Conservation (phyloP, 2,329 filamentous ascomycete genomes). For the Aspergillus brasiliensis region DNA sequence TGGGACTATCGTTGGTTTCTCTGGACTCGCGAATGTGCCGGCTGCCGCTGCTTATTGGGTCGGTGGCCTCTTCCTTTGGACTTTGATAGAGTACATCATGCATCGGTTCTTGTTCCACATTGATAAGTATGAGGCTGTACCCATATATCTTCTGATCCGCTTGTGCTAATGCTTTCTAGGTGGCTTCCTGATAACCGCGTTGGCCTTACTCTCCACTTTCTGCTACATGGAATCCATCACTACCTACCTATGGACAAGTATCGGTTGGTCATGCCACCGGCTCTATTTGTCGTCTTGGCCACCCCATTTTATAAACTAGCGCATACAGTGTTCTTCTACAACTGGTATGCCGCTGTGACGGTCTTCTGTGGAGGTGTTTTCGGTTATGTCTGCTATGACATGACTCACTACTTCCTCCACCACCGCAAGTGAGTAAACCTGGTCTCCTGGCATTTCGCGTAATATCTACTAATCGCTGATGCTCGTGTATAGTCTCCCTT, state of each 20-base stretch:
- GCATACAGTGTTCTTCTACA: constrained; percentile 76
- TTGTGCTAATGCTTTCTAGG: constrained; percentile 49
- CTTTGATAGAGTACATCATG: constrained; percentile 82
- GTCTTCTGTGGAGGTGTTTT: constrained; percentile 90
- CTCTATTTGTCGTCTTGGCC: constrained; percentile 80
- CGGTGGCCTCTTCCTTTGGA: constrained; percentile 78
- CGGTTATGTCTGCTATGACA: constrained; percentile 92
- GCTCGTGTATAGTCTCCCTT: constrained; percentile 62
- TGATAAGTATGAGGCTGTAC: constrained; percentile 67
- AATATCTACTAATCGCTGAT: constrained; percentile 13
- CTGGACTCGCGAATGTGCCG: constrained; percentile 58
- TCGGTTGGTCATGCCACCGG: constrained; percentile 93
- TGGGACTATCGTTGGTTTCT: constrained; percentile 66
- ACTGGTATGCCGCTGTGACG: constrained; percentile 78
- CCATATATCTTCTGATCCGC: background rate
- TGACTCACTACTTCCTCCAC: constrained; percentile 98
- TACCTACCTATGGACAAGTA: constrained; percentile 99
- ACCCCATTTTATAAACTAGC: constrained; percentile 91
- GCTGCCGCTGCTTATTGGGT: constrained; percentile 64
- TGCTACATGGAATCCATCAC: constrained; percentile 95
- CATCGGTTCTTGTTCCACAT: constrained; percentile 94
- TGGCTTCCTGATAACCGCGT: constrained; percentile 89
- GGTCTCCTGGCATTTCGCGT: background rate
- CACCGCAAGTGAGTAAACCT: constrained; percentile 72
- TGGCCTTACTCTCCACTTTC: constrained; percentile 83